Base-by-base conservation (phyloP, 2,329 filamentous ascomycete species). In the Diaporthe batatas region DNA sequence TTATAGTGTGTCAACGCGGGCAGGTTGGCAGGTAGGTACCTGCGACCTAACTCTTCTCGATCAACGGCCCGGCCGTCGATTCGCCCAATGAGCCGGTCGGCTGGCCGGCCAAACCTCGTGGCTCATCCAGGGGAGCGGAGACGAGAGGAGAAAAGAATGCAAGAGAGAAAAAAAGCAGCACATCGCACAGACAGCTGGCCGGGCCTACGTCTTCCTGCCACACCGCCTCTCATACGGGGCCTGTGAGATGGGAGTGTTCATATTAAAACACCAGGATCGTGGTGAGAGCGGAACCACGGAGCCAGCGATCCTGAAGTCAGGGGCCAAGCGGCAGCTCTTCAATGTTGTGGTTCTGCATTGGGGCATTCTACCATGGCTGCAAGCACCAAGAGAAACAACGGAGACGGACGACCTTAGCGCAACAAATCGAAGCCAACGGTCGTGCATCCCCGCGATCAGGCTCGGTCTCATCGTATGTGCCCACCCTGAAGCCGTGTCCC, bases 401-500 rank as follows among this genome's bases (percentile, higher is more conserved):
- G 25, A 29, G 39, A 42, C 36, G 57, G 39, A 42, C 36, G 57
- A 44, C 14, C 18, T 62, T 62, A 14, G 42, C 57, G 16, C 29
- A 42, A 59, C 34, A 25, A 21, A 42, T 8, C 55, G 59, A 36
- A 51, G 32, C 62, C 51, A 67, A 34, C 34, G 44, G 18, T 23
- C 29, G 25, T 39, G 68, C 68, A 53, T 49, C 12, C 68, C 57
- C 51, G 58, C 67, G 65, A 65, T 65, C 71, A 70, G 36, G 53
- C 42, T 67, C 32, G 25, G 67, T 73, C 58, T 49, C 68, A 65
- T 58, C 57, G 47, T 23, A 65, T 73, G 68, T 55, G 53, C 51
- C 58, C 59, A 57, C 55, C 70, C 65, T 47, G 39, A 34, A 16
- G 47, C 47, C 51, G 53, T 51, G 39, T 49, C 14, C 62, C 44